Base-by-base conservation (phyloP, 805 yeast species). In the Saccharomyces cerevisiae region DNA sequence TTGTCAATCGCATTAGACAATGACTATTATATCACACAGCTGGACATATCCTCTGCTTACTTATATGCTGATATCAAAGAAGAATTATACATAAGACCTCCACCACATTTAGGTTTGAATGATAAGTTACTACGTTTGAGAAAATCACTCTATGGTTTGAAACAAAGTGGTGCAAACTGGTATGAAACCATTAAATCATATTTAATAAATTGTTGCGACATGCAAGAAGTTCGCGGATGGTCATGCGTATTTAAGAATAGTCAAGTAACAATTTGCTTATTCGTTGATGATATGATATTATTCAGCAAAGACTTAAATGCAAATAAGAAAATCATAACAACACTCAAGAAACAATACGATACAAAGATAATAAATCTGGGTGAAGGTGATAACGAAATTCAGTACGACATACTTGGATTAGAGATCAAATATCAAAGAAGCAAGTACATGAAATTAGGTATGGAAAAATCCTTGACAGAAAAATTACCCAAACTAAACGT, bases 251-350 rank as follows among this genome's bases (percentile, higher is more conserved):
- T 56, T 41, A 52, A 51, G 36, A 54, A 52, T 27, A 24, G 49
- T 5, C 26, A 48, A 6, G 24, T 53, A 13, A 52, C 51, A 11
- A 48, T 56, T 6, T 50, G 57, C 29, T 29, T 57, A 21, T 59
- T 59, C 17, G 59, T 56, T 9, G 60, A 59, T 24, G 60, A 55
- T 49, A 59, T 59, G 59, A 30, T 59, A 14, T 48, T 58, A 11
- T 31, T 57, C 28, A 36, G 56, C 17, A 24, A 46, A 14, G 51
- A 49, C 41, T 17, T 52, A 11, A 41, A 29, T 1, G 36, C 36
- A 11, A 31, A 31, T 31, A 31, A 13, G n/a, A 31, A 41, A 1
- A 31, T 53, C 17, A 21, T 49, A 10, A 32, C 31, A 2, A 41
- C 36, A 11, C 55, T 58, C 5, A 36, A 31, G 21, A 31, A 13